phyloP scores from a whole-genome alignment of 2,329 filamentous ascomycete genomes.

The Fusarium caatingaense region DNA sequence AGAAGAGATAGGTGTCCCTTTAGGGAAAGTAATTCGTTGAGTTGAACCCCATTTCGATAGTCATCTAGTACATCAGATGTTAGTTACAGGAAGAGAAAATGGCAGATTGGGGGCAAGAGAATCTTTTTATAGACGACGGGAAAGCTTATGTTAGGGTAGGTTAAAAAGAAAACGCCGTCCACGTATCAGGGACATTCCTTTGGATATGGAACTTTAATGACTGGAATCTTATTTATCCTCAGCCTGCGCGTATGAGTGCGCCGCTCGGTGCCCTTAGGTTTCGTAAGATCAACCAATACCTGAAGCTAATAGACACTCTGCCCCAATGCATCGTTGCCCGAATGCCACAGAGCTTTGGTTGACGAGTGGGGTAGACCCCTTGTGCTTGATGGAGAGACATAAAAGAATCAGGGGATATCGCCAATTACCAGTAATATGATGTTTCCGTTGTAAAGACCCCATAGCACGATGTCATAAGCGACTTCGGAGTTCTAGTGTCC shows the following conservation, averaged over 20 bases:
- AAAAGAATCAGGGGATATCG: neutral
- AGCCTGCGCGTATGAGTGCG: too few species aligned
- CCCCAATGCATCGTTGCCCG: neutral
- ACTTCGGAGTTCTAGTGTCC: neutral
- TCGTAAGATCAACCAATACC: too few species aligned
- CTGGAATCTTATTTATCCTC: neutral
- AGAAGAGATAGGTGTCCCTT: neutral
- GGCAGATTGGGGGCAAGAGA: too few species aligned
- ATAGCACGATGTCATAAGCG: neutral
- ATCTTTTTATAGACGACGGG: neutral
- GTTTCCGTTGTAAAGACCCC: neutral
- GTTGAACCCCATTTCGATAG: accelerated
- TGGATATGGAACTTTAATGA: neutral
- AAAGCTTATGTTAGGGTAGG: neutral
- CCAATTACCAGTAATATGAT: neutral
- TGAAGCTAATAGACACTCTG: too few species aligned
- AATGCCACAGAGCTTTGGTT: neutral
- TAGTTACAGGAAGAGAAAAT: neutral
- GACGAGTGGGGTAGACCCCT: too few species aligned
- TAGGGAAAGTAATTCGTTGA: neutral
- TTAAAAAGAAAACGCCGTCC: neutral
- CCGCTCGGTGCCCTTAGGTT: too few species aligned
- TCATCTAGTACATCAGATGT: neutral
- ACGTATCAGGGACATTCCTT: neutral
- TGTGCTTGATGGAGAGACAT: neutral